Evolutionary conservation across 768 basidiomycete genomes (phyloP).

Genomic region (Rhodocollybia butyracea): DNA sequence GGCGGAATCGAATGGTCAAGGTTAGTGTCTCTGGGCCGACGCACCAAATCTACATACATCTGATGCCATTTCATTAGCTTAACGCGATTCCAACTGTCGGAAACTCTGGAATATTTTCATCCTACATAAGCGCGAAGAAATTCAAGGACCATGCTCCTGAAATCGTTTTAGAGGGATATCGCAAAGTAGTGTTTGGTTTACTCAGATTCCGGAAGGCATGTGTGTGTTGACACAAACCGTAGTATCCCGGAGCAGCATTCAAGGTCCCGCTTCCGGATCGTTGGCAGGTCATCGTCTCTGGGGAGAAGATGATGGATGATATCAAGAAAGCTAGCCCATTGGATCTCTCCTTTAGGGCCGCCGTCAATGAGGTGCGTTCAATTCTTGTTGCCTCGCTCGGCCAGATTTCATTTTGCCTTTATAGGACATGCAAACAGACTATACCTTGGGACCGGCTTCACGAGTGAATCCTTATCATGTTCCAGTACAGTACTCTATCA

Average conservation of each 20-base stretch:
- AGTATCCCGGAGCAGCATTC: slow-evolving; percentile 14
- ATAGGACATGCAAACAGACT: slow-evolving; percentile 6
- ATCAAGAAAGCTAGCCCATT: slow-evolving; percentile 29
- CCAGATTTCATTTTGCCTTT: not conserved
- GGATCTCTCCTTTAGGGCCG: slow-evolving; percentile 18
- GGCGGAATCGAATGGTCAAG: not conserved
- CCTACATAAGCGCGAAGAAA: not conserved
- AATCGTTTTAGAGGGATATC: slow-evolving; percentile 12
- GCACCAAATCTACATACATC: not conserved
- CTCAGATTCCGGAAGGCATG: not conserved
- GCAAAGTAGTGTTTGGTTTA: not conserved
- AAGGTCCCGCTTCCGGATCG: slow-evolving; percentile 19
- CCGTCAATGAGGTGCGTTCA: slow-evolving; percentile 1
- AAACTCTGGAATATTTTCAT: slow-evolving; percentile 7
- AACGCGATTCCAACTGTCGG: slow-evolving; percentile 10
- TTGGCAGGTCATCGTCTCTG: slow-evolving; percentile 30
- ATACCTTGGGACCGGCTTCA: slow-evolving; percentile 3
- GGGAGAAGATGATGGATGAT: slow-evolving; percentile 27
- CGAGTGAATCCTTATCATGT: slow-evolving; percentile 6
- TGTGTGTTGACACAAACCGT: not conserved
- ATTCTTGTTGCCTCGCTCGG: not conserved
- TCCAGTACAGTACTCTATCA: no score
- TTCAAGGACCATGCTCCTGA: not conserved
- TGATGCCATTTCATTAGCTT: not conserved
- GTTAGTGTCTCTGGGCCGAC: no score